Evolutionary conservation across 495 filamentous ascomycete species (phyloP), one percentile per base, ranked within the genome.

Genomic region (Cetradonia linearis): DNA sequence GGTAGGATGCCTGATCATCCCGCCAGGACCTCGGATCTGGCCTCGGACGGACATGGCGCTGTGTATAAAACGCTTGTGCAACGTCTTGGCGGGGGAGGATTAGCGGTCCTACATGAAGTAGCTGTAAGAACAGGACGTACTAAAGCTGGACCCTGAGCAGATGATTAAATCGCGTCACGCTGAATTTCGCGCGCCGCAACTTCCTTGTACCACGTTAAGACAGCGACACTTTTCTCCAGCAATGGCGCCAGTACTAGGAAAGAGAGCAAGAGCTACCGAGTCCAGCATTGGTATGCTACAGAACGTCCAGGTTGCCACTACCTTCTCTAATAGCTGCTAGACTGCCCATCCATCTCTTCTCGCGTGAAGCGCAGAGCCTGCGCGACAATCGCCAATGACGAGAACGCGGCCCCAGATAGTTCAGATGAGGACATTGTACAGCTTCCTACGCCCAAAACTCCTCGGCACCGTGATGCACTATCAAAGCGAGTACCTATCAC

Each of bases 161-260:
- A 11, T 34, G n/a, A 33, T 34, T 34, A 34, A 54, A 34, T 54
- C 50, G 50, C 50, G 50, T 54, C 50, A 30, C 50, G 50, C 33
- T 20, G n/a, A 54, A 34, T 31, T 36, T 34, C 28, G 30, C 30
- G 31, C 50, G 20, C 33, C 30, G 50, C 50, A 33, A 31, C 30
- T 54, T 54, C 50, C 50, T 54, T 54, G 50, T 36, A 34, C 50
- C 18, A n/a, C 20, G 18, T 54, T 54, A 31, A 54, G 33, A 34
- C 50, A 54, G 50, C 50, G 33, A 54, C 18, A 36, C 50, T 20
- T 54, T 33, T 10, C 50, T 54, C 50, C n/a, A 54, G 50, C 50
- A 25, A 90, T 89, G 86, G 77, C 80, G 65, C 75, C 81, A 58
- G 78, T 85, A 55, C 74, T 89, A 56, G 86, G 86, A 69, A 91